phyloP scores from a whole-genome alignment of 1,284 basidiomycete genomes.

The Apiotrichum sp. region DNA sequence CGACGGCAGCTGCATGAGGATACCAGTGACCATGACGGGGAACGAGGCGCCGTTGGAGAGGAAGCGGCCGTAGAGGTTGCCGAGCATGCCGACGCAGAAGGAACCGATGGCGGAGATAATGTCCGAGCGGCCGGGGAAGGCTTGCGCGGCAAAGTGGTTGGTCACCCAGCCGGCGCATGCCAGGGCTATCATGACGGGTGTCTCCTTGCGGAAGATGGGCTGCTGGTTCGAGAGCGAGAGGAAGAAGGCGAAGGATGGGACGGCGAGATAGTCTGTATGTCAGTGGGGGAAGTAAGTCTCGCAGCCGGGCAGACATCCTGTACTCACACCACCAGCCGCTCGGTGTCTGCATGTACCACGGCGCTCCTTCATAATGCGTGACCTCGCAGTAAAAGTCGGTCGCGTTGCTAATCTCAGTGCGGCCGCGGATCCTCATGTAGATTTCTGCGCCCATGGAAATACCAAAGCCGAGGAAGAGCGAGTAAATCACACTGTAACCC shows the following conservation, averaged over 20 bases:
- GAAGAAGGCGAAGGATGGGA: slow-evolving; percentile 68
- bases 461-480: slow-evolving; percentile 73
- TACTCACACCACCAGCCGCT: slow-evolving; percentile 49
- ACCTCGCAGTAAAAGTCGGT: slow-evolving; percentile 57
- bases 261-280: slow-evolving; percentile 63
- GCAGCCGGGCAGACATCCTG: neutral
- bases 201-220: slow-evolving; percentile 63
- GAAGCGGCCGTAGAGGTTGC: slow-evolving; percentile 76
- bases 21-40: slow-evolving; percentile 56
- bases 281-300: no score
- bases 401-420: slow-evolving; percentile 49
- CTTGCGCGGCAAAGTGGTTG: slow-evolving; percentile 64
- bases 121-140: slow-evolving; percentile 65
- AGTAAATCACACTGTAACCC: slow-evolving; percentile 59
- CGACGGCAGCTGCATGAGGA: slow-evolving; percentile 80
- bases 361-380: slow-evolving; percentile 54
- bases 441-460: slow-evolving; percentile 69
- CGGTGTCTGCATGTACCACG: slow-evolving; percentile 48
- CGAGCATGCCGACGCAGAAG: slow-evolving; percentile 73
- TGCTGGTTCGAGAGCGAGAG: slow-evolving; percentile 73
- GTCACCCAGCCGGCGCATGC: slow-evolving; percentile 68
- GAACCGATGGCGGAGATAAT: slow-evolving; percentile 68
- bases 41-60: slow-evolving; percentile 34
- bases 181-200: slow-evolving; percentile 60
- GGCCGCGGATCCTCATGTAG: slow-evolving; percentile 56